Evolutionary conservation across 169 alveolate genomes (phyloP), one percentile per base, ranked within the genome.

Genomic region (Eimeria maxima): DNA sequence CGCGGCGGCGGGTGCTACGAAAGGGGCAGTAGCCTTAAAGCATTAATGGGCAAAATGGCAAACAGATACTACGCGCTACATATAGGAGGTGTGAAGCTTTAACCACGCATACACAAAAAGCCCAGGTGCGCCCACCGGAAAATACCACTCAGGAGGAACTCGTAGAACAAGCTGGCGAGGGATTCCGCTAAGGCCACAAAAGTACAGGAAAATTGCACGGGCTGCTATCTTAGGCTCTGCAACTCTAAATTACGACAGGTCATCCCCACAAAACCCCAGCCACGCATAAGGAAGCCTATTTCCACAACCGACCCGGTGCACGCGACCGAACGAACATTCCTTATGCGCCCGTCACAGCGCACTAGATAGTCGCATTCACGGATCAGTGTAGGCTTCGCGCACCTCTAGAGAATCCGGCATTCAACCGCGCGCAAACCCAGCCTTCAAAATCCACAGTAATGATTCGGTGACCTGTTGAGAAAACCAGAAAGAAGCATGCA

Each of bases 401-500:
- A 86, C 93, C 93, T 47, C 93, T 86, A 5, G 93, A 57, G 69
- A 86, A 86, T 20, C 93, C 93, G 38, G 93, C 93, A 45, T 86
- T 86, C 18, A 86, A 71, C 81, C 93, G 93, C 80, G 93, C 93
- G 57, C 76, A 86, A 14, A 60, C 33, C 93, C 93, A 86, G 6
- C 93, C 93, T 71, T 86, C 93, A 42, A 86, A 86, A 42, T 86
- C 93, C 55, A 86, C 80, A 29, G 93, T 86, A n/a, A 86, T 86
- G 7, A 86, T 55, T 44, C 93, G 93, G 42, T 86, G 93, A 42
- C 93, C 93, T 86, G 93, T 86, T 86, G 13, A 11, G 22, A 53
- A 20, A 83, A 16, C 33, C 2, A 55, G 7, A 20, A 27, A 81
- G 16, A 53, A 81, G 50, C 29, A 29, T 0, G 11, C 65, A 10